These are phyloP conservation scores for Acanthamoeba lenticulata DNA, from an alignment of 208 protist species.

Conservation along the genomic window DNA sequence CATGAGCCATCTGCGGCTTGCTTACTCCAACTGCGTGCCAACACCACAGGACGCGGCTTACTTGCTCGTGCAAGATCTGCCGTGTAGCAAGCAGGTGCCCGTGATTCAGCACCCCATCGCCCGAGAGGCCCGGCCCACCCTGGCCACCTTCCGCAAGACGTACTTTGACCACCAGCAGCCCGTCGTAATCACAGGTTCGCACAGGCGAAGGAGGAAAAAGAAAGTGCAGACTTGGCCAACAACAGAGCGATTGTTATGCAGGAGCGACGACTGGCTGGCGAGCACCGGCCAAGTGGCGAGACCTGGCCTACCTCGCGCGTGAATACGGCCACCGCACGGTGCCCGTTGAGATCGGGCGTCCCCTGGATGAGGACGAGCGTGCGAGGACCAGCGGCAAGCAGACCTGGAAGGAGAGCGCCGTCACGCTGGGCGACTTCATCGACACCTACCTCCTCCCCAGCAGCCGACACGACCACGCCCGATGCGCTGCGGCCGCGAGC, in stretches of 20 bases:
- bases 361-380: constrained; percentile 44
- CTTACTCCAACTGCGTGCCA: background rate
- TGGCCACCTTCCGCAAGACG: background rate
- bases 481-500: too few species aligned
- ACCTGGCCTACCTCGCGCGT: constrained; percentile 47
- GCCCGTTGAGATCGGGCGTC: constrained; percentile 69
- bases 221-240: background rate
- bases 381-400: background rate
- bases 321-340: constrained; percentile 66
- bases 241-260: background rate
- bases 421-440: constrained; percentile 68
- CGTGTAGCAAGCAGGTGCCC: background rate
- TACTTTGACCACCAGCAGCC: background rate
- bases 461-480: background rate
- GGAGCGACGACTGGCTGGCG: constrained; percentile 32
- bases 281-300: constrained; percentile 66
- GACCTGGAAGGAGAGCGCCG: constrained; percentile 61
- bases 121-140: background rate
- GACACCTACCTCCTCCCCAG: constrained; percentile 56
- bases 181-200: background rate
- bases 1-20: too few species aligned
- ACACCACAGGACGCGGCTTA: background rate
- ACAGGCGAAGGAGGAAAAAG: too few species aligned
- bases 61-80: background rate
- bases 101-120: background rate